Base-by-base conservation (phyloP, 495 filamentous ascomycete genomes). In the Echria macrotheca region DNA sequence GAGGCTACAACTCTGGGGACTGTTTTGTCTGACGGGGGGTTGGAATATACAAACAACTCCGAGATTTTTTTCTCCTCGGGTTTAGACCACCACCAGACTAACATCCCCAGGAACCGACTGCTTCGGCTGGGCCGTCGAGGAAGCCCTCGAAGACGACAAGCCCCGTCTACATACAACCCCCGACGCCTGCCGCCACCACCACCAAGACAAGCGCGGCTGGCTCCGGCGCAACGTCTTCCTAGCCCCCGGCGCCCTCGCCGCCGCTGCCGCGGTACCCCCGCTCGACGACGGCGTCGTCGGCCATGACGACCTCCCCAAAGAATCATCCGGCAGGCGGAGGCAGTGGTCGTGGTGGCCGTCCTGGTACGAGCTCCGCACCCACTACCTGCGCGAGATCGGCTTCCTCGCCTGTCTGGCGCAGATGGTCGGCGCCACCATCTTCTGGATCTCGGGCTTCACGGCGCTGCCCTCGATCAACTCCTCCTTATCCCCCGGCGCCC, bases 101-200 rank as follows among this genome's bases (percentile, higher is more conserved):
- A 44, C 24, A 17, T 23, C 22, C n/a, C 21, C 9, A 57, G 57
- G 28, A 14, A 66, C 75, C 0, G 80, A 78, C 10, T 88, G 84
- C 59, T 87, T 87, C 63, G 84, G 84, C 12, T 87, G 82, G 83
- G 84, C 85, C 0, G 31, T 85, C 15, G 75, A 82, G 45, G 69
- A 67, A 33, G 65, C 70, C 5, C 21, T 79, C 9, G 70, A 69
- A 15, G 61, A 63, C 42, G 49, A 59, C 10, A 59, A 61, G 25
- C 46, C 40, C 53, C 49, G 24, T 15, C 64, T 63, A 15, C 61
- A 49, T 49, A 63, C 71, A 2, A 59, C 50, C 21, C 29, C 57
- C 15, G 49, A 66, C 1, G 49, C 53, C 1, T 80, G 78, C 58
- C 54, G 50, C 4, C 82, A 86, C 57, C 78, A 81, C 53, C 84